These are phyloP conservation scores for Amphibolis antarctica DNA, from an alignment of 106 monocot genomes.

Conservation along the genomic window DNA sequence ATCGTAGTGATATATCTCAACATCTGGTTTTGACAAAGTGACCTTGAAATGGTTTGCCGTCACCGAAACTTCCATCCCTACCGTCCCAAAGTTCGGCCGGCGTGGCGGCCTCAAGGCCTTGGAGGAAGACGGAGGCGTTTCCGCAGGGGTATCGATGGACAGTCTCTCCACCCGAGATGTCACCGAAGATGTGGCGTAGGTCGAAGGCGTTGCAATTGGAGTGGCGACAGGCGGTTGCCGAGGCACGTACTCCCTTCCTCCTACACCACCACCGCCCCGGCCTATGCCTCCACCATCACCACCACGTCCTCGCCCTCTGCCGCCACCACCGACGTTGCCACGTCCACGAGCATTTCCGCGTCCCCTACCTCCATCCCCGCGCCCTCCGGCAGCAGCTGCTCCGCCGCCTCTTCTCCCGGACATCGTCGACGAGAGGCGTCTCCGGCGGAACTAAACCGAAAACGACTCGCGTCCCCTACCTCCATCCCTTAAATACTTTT, in stretches of 20 bases:
- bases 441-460: too few species aligned
- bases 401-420: too few species aligned
- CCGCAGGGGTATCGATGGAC: not conserved
- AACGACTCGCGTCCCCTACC: too few species aligned
- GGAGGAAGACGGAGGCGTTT: not conserved
- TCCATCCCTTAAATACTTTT: too few species aligned
- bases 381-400: too few species aligned
- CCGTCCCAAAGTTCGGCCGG: not conserved
- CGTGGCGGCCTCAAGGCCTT: not conserved
- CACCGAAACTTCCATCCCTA: not conserved
- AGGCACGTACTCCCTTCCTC: not conserved
- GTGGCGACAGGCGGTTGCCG: not conserved
- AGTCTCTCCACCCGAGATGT: not conserved
- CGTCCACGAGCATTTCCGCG: too few species aligned
- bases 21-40: not conserved
- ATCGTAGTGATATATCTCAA: constrained; percentile 5
- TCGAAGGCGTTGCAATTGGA: not conserved
- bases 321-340: not conserved
- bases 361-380: not conserved
- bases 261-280: not conserved
- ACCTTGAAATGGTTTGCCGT: constrained; percentile 5
- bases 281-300: not conserved
- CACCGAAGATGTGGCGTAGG: not conserved
- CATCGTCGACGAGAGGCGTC: too few species aligned
- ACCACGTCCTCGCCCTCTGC: not conserved